Base-by-base conservation (phyloP, 768 basidiomycete species). In the Boletus coccyginus region DNA sequence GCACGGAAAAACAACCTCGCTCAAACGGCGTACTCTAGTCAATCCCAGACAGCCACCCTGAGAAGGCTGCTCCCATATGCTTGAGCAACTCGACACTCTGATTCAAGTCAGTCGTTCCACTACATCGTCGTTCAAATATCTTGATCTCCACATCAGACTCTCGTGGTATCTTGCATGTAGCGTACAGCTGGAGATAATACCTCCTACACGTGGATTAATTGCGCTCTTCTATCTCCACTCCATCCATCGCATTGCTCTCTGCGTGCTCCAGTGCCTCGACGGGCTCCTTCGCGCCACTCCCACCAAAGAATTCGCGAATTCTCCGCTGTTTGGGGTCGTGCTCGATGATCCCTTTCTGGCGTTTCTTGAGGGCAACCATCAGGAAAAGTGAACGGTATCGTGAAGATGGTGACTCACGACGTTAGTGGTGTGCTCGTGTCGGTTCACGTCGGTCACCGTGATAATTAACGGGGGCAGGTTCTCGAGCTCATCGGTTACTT, bases 321-420 rank as follows among this genome's bases (percentile, higher is more conserved):
- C 87, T 84, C 59, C 81, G 77, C 67, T 95, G 92, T 56, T 82
- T 82, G 32, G 85, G 83, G 65, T 94, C 92, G 65, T 87, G 80
- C 1, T 86, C 86, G 45, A 91, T 86, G 1, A 92, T 90, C 3
- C 89, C 90, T 56, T 78, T 82, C 68, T 94, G 91, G 5, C 91
- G 83, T 46, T 74, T 78, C 81, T 82, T 58, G 49, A 43, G 50
- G 67, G 66, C 73, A 74, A 53, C 31, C 47, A 43, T 65, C 40
- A 55, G 35, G 13, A 53, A 38, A 49, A 19, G 39, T 43, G 35
- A 19, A 17, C 29, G 40, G 10, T 8, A 41, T 33, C 16, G 13
- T 39, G 32, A 47, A 46, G 32, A 24, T 29, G 17, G 19, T 11
- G 19, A 75, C 85, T 66, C 55, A 90, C 90, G 27, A 91, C 70